These are phyloP conservation scores for Aurinia saxatilis DNA, from an alignment of 345 rosid genomes.

Conservation along the genomic window DNA sequence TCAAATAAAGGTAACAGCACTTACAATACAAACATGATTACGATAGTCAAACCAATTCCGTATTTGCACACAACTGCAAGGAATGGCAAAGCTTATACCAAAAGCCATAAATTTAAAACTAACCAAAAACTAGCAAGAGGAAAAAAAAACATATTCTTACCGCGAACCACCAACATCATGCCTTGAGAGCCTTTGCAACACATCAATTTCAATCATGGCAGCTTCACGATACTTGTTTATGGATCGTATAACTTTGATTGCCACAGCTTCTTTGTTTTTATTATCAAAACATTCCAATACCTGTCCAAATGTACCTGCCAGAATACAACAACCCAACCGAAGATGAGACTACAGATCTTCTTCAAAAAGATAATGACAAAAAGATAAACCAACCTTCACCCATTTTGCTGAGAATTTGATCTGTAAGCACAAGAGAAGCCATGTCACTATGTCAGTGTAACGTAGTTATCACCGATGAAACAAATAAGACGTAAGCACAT, in stretches of 20 bases:
- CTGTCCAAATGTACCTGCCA: conserved; percentile 75
- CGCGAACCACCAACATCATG: conserved; percentile 65
- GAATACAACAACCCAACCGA: conserved; percentile 3
- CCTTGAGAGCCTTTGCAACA: conserved; percentile 71
- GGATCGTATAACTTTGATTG: conserved; percentile 77
- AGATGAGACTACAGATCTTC: neutral
- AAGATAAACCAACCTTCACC: conserved; percentile 62
- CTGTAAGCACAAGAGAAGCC: conserved; percentile 37
- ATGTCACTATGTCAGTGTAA: conserved; percentile 9
- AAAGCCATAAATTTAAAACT: conserved; percentile 28
- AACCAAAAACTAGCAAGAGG: conserved; percentile 3
- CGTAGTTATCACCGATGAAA: conserved; percentile 2
- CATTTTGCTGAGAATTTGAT: conserved; percentile 73
- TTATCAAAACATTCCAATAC: conserved; percentile 84
- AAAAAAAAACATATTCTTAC: conserved; percentile 35
- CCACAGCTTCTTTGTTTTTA: conserved; percentile 71
- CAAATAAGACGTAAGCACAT: neutral
- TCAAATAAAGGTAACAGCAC: conserved; percentile 57
- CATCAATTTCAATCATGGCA: conserved; percentile 83
- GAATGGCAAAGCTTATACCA: conserved; percentile 66
- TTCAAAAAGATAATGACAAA: neutral
- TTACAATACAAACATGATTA: conserved; percentile 99
- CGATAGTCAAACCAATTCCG: conserved; percentile 99
- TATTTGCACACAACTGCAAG: conserved; percentile 99
- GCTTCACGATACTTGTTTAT: conserved; percentile 81